These are phyloP conservation scores for Diplogelasinospora grovesii DNA, from an alignment of 495 filamentous ascomycete species.

Conservation along the genomic window DNA sequence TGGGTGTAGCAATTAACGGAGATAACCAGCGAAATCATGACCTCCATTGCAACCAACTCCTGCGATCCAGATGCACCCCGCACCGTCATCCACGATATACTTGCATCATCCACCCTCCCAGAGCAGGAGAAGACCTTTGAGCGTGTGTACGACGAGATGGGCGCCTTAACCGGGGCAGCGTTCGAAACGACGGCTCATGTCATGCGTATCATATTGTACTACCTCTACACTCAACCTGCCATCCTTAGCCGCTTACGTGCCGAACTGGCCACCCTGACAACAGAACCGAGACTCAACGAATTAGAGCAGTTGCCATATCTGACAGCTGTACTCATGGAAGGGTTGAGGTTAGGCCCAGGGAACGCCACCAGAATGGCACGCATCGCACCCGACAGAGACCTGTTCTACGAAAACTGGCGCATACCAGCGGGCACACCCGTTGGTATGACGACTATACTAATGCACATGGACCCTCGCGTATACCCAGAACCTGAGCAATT, in stretches of 20 bases:
- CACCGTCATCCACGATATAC: constrained; percentile 21
- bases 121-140: constrained; percentile 17
- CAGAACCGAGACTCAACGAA: background rate
- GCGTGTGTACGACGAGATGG: constrained; percentile 19
- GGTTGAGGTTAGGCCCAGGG: constrained; percentile 28
- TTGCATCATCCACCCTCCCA: constrained; percentile 21
- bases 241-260: constrained; percentile 16
- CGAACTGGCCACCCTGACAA: constrained; percentile 10
- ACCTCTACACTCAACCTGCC: constrained; percentile 16
- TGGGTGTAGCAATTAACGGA: no score
- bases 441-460: constrained; percentile 27
- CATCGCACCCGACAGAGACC: constrained; percentile 26
- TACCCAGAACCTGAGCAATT: constrained; percentile 16
- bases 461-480: constrained; percentile 23
- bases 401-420: constrained; percentile 36
- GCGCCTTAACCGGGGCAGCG: constrained; percentile 17
- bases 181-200: constrained; percentile 22
- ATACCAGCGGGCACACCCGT: constrained; percentile 39
- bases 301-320: constrained; percentile 32
- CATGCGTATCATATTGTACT: constrained; percentile 17
- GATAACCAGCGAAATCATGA: constrained; percentile 13
- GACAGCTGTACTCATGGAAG: constrained; percentile 31
- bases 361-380: constrained; percentile 30
- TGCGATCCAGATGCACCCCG: constrained; percentile 11
- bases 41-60: constrained; percentile 9